Evolutionary conservation across 768 basidiomycete genomes (phyloP), one percentile per base, ranked within the genome.

Genomic region (Rhizopogon roseolus): DNA sequence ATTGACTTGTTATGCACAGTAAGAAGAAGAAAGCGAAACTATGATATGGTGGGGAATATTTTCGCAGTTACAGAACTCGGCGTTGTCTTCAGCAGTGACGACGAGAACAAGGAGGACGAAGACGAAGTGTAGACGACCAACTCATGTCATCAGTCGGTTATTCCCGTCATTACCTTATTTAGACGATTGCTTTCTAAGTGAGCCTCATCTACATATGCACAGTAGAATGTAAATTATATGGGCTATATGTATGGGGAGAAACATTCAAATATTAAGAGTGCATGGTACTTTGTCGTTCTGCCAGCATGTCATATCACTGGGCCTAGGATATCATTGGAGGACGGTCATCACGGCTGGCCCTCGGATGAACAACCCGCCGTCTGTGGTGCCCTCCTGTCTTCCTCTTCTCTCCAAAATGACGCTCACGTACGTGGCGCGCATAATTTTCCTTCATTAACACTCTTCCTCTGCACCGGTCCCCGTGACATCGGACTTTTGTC

Each of bases 1-100:
- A 17, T 52, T 9, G 29, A 48, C 51, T 36, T 22, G 36, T 44
- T 48, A 52, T 49, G 44, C 49, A 52, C 29, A 48, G 17, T n/a
- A n/a, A 48, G 27, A 29, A n/a, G 25, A 36, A n/a, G 42, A 45
- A 50, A 17, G 28, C 19, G 11, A 52, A 49, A 27, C 45, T 34
- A 51, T 25, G 50, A 13, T 51, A 51, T 14, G 34, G 13, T 17
- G 50, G 51, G 28, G 22, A 9, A 22, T 49, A 27, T 10, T 48
- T 49, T 48, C 6, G 19, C 14, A 46, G 22, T 28, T 49, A 52
- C 46, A 48, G 22, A 36, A 19, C 34, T 48, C 14, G 46, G 22
- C 19, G 46, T 48, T 48, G 46, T 36, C 34, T 36, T 19, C 22
- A 36, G 34, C 34, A 19, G 34, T 34, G 34, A 48, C 34, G 34